phyloP scores from a whole-genome alignment of 176 grass and related monocot species.

The Avena insularis region DNA sequence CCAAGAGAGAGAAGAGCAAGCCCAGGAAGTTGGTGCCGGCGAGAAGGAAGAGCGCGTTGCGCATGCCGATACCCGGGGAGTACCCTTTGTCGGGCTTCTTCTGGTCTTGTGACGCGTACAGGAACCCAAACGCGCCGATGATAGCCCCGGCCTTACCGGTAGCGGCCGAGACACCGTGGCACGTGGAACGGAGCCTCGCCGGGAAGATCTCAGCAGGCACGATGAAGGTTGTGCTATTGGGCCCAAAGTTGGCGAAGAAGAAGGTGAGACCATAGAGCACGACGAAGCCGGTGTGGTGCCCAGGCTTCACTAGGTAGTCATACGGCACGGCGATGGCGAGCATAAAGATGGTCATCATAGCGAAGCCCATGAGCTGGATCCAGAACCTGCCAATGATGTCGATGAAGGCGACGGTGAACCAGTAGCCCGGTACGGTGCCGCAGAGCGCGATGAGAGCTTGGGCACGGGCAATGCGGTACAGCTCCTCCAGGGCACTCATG shows the following conservation, averaged over 20 bases:
- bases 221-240: constrained; percentile 76
- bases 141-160: constrained; percentile 69
- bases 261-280: constrained; percentile 75
- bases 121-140: constrained; percentile 75
- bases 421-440: constrained; percentile 78
- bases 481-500: constrained; percentile 80
- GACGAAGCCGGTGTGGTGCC: constrained; percentile 61
- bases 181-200: constrained; percentile 71
- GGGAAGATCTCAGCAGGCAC: constrained; percentile 84
- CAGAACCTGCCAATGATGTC: constrained; percentile 69
- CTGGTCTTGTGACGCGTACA: constrained; percentile 64
- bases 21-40: constrained; percentile 58
- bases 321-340: constrained; percentile 59
- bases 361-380: constrained; percentile 79
- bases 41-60: constrained; percentile 78
- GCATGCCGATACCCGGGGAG: constrained; percentile 52
- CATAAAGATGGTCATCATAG: constrained; percentile 87
- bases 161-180: constrained; percentile 73
- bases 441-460: constrained; percentile 78
- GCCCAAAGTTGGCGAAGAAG: constrained; percentile 84
- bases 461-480: constrained; percentile 61
- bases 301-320: constrained; percentile 50
- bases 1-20: constrained; percentile 54
- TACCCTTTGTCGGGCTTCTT: constrained; percentile 55
- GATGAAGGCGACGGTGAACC: constrained; percentile 88